A percentile compares a stretch with the other conserved stretches of the same genome.
phyloP scores from a whole-genome alignment of 2,329 filamentous ascomycete species.

The Pyrenochaeta sp. region DNA sequence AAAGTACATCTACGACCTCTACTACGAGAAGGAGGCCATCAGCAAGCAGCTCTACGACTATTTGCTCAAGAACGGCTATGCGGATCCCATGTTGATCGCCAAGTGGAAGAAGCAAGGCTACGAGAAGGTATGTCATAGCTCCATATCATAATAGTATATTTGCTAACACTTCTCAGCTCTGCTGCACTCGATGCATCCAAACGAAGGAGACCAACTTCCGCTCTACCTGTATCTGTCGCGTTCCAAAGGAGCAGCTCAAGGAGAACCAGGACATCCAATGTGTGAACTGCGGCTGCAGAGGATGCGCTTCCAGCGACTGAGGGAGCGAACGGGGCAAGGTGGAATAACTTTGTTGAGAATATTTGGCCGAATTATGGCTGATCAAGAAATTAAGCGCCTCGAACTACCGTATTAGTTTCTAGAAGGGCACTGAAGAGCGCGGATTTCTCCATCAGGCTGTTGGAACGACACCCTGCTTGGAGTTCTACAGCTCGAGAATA shows the following conservation, averaged over 20 bases:
- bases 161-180: slow-evolving; percentile 66
- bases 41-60: slow-evolving; percentile 92
- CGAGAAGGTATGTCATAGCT: slow-evolving; percentile 73
- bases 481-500: no score
- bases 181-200: slow-evolving; percentile 94
- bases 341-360: not conserved
- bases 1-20: slow-evolving; percentile 95
- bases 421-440: no score
- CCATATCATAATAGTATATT: not conserved
- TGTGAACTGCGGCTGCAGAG: slow-evolving; percentile 91
- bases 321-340: slow-evolving; percentile 1
- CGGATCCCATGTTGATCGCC: slow-evolving; percentile 92
- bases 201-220: slow-evolving; percentile 99
- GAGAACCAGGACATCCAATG: slow-evolving; percentile 91
- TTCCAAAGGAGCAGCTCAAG: slow-evolving; percentile 87
- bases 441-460: no score
- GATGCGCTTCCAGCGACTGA: slow-evolving; percentile 85
- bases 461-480: no score
- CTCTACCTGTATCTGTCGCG: slow-evolving; percentile 94
- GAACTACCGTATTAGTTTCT: no score
- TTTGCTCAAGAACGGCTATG: slow-evolving; percentile 95
- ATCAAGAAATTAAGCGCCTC: no score
- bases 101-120: slow-evolving; percentile 99
- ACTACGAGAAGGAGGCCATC: slow-evolving; percentile 98
- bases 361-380: no score